Evolutionary conservation across 164 flowering plant species (phyloP), one percentile per base, ranked within the genome.

Genomic region (Nelumbo lutea): DNA sequence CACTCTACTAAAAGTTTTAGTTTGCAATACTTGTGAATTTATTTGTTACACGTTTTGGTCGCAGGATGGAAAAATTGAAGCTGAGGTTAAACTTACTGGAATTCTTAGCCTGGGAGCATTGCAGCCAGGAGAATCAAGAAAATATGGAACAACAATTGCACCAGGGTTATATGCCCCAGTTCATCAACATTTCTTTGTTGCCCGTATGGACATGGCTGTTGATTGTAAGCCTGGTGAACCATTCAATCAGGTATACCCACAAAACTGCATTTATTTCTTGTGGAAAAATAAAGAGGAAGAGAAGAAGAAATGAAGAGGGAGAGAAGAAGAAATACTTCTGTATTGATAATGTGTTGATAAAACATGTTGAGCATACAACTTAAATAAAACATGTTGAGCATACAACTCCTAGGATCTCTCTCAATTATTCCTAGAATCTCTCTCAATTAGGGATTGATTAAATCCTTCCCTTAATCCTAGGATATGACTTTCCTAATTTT

Each of bases 121-220:
- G 75, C 87, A 80, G 48, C 96, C 88, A 62, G 96, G 97, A 40
- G 96, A 91, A 75, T 65, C 59, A 68, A 84, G 97, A 75, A 91
- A 89, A 74, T 91, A 91, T 78, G 96, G 97, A n/a, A 91, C 96
- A 52, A 87, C 86, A 42, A 91, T 91, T 61, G 93, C 97, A 42
- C 96, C 96, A 8, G 93, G 97, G 46, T 66, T 91, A n/a, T 91
- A 91, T 80, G 97, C 97, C 66, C 96, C 96, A 10, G 96, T 90
- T 56, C 97, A 91, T 82, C 96, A 91, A 64, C 97, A 91, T 66
- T 91, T 91, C 71, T 91, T 91, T 75, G 89, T 90, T 76, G 89
- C 97, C 72, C 90, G 97, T 47, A 84, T 91, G 93, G 93, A 91
- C 70, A 91, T 91, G 97, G 83, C 91, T 60, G 91, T 91, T 59